A percentile compares a stretch with the other conserved stretches of the same genome.
These are phyloP conservation scores for Pichia sp. DNA, from an alignment of 1,139 yeast species.

Conservation along the genomic window DNA sequence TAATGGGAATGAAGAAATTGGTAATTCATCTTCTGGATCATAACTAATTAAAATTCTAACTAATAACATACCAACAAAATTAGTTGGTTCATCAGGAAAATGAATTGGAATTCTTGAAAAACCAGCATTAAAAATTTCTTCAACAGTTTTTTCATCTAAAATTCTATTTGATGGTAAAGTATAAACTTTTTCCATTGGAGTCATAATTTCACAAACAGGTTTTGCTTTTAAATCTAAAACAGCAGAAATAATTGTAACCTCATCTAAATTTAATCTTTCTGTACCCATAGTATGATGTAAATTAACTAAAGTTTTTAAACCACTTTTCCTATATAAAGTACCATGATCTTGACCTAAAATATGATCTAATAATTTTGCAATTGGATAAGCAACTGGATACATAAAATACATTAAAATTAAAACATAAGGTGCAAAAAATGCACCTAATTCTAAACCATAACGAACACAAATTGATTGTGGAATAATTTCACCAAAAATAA, in stretches of 20 bases:
- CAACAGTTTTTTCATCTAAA: slow-evolving; percentile 78
- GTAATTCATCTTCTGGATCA: slow-evolving; percentile 93
- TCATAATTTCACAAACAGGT: slow-evolving; percentile 81
- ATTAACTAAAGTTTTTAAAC: slow-evolving; percentile 87
- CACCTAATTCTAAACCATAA: slow-evolving; percentile 87
- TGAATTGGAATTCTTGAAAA: slow-evolving; percentile 95
- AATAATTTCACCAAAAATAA: slow-evolving; percentile 91
- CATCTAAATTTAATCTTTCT: slow-evolving; percentile 87
- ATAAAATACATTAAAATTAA: slow-evolving; percentile 74
- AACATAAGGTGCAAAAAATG: slow-evolving; percentile 86
- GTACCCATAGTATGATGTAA: slow-evolving; percentile 94
- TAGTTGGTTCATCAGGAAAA: slow-evolving; percentile 79
- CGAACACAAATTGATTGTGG: slow-evolving; percentile 93
- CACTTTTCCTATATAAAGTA: slow-evolving; percentile 85
- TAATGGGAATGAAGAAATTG: slow-evolving; percentile 87
- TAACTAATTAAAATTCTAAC: slow-evolving; percentile 90
- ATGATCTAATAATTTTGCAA: slow-evolving; percentile 72
- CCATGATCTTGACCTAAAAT: slow-evolving; percentile 95
- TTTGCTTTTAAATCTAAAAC: slow-evolving; percentile 92
- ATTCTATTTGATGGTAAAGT: slow-evolving; percentile 82
- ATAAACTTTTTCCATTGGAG: slow-evolving; percentile 86
- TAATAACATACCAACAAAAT: slow-evolving; percentile 90
- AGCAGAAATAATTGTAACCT: slow-evolving; percentile 91
- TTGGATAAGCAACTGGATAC: slow-evolving; percentile 93
- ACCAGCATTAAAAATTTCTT: slow-evolving; percentile 88